Evolutionary conservation across 805 yeast genomes (phyloP).

Genomic region (Ogataea methylovora): DNA sequence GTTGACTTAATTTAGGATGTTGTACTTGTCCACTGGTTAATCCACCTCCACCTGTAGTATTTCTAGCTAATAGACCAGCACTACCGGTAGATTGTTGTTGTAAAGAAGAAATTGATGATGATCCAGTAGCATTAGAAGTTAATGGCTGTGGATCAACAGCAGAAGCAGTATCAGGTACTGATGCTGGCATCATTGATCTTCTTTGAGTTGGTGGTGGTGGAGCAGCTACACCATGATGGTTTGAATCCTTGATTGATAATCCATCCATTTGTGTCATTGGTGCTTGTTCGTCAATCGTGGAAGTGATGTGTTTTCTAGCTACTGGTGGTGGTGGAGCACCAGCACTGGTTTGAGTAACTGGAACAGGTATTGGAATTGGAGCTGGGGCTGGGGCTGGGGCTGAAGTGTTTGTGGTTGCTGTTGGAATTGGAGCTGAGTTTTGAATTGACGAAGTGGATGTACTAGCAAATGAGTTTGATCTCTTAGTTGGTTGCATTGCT

Average conservation of each 20-base stretch:
- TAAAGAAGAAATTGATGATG: conserved; percentile 10
- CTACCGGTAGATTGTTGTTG: conserved; percentile 40
- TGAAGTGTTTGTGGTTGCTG: conserved; percentile 10
- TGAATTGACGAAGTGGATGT: conserved; percentile 12
- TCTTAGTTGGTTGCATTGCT: conserved; percentile 24
- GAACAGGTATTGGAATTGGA: conserved; percentile 3
- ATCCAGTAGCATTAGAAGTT: conserved; percentile 12
- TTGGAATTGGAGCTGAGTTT: conserved; percentile 13
- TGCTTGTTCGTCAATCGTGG: conserved; percentile 2
- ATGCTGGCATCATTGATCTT: conserved; percentile 6
- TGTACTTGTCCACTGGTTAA: conserved; percentile 29
- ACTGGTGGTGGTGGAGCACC: conserved; percentile 28
- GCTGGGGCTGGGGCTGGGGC: conserved; percentile 8
- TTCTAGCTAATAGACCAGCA: conserved; percentile 26
- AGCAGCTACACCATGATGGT: conserved; percentile 5
- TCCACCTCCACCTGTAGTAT: conserved; percentile 26
- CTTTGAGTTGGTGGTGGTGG: conserved; percentile 27
- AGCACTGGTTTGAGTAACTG: conserved; percentile 3
- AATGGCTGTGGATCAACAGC: conserved; percentile 4
- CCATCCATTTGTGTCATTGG: not conserved
- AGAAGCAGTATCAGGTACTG: not conserved
- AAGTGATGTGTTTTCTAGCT: conserved; percentile 22
- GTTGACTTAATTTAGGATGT: conserved; percentile 42
- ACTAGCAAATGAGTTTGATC: conserved; percentile 19
- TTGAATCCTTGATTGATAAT: not conserved